phyloP scores from a whole-genome alignment of 495 filamentous ascomycete species.

The Daldinia caldariorum region DNA sequence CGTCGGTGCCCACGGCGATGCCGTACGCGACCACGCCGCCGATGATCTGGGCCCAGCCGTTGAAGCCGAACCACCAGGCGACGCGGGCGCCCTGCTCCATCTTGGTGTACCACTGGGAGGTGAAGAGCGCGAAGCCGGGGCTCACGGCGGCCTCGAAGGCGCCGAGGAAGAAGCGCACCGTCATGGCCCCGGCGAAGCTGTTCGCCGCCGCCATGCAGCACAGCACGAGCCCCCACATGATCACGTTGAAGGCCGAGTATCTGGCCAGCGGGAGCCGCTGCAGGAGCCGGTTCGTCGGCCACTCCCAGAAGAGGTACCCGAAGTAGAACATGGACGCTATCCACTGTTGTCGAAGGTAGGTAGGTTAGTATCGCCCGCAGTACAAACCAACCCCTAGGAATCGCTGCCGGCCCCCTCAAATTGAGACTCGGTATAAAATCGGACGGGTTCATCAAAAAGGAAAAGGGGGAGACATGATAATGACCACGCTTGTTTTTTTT shows the following conservation, averaged over 20 bases:
- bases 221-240: constrained; percentile 68
- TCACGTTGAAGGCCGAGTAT: constrained; percentile 65
- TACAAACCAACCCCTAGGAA: neutral
- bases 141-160: constrained; percentile 70
- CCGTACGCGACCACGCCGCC: constrained; percentile 72
- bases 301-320: constrained; percentile 73
- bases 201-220: constrained; percentile 61
- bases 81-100: constrained; percentile 66
- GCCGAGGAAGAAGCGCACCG: constrained; percentile 69
- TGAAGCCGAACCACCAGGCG: constrained; percentile 72
- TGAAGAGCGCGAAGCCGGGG: constrained; percentile 70
- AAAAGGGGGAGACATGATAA: too few species aligned
- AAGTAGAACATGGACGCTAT: constrained; percentile 65
- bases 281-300: constrained; percentile 68
- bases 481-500: too few species aligned
- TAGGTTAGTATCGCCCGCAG: constrained; percentile 8
- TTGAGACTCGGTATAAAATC: neutral
- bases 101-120: constrained; percentile 72
- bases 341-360: constrained; percentile 37
- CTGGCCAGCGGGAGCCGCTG: constrained; percentile 68
- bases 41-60: constrained; percentile 68
- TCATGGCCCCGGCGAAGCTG: constrained; percentile 59
- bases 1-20: constrained; percentile 66
- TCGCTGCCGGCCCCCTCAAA: neutral
- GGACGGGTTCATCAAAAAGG: too few species aligned